Evolutionary conservation across 2,329 filamentous ascomycete genomes (phyloP).

Genomic region (Fusarium newnesense): DNA sequence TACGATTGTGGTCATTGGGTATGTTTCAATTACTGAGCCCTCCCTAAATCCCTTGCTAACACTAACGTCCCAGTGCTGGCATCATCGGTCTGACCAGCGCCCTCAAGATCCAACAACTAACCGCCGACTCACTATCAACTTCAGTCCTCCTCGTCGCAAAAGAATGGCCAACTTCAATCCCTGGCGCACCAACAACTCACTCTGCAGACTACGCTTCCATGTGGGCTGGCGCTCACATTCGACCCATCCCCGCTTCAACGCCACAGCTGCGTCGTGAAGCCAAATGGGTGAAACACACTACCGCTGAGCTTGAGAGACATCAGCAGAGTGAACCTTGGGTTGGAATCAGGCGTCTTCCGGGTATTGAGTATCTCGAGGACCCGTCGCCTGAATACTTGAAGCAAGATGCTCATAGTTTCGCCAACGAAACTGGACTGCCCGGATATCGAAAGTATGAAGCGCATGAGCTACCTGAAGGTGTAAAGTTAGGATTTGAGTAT

Average conservation of each 20-base stretch:
- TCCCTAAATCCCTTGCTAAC: not conserved
- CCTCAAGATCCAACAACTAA: slow-evolving; percentile 53
- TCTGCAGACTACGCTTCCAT: slow-evolving; percentile 63
- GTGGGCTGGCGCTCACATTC: slow-evolving; percentile 67
- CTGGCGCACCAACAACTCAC: slow-evolving; percentile 44
- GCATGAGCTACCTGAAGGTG: slow-evolving; percentile 54
- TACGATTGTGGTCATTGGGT: slow-evolving; percentile 46
- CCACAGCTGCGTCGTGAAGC: slow-evolving; percentile 48
- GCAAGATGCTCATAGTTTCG: slow-evolving; percentile 43
- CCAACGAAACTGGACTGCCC: slow-evolving; percentile 42
- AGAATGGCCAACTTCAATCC: slow-evolving; percentile 51
- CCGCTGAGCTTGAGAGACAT: slow-evolving; percentile 41
- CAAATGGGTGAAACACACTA: slow-evolving; percentile 45
- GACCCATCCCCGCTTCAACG: slow-evolving; percentile 56
- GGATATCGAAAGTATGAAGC: slow-evolving; percentile 44
- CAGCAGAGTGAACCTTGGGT: slow-evolving; percentile 44
- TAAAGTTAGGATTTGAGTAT: slow-evolving; percentile 61
- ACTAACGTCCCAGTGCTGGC: slow-evolving; percentile 57
- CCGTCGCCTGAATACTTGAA: slow-evolving; percentile 53
- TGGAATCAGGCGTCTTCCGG: slow-evolving; percentile 60
- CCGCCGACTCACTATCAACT: slow-evolving; percentile 11
- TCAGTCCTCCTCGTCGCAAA: slow-evolving; percentile 45
- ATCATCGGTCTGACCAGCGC: slow-evolving; percentile 63
- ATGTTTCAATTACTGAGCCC: not conserved
- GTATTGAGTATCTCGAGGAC: slow-evolving; percentile 63